Evolutionary conservation across 129 eudicot genomes (phyloP).

Genomic region (Flaveria sonorensis): DNA sequence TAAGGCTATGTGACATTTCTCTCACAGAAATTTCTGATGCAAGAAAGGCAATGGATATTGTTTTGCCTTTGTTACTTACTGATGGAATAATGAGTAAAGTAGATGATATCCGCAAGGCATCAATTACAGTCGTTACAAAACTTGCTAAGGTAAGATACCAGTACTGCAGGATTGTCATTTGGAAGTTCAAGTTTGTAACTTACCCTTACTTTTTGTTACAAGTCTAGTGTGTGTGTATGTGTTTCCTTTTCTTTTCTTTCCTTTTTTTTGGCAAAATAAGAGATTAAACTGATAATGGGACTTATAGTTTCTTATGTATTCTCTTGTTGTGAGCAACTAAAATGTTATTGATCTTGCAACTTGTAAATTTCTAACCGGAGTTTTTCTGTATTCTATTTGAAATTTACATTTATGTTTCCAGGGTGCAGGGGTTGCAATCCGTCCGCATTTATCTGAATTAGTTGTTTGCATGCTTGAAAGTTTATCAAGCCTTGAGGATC

Average conservation of each 20-base stretch:
- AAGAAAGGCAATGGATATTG: constrained; percentile 73
- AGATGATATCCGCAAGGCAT: constrained; percentile 86
- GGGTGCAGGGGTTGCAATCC: constrained; percentile 94
- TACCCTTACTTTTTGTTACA: not conserved
- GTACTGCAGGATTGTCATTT: constrained; percentile 1
- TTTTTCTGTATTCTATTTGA: constrained; percentile 10
- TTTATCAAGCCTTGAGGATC: constrained; percentile 97
- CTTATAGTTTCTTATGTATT: not conserved
- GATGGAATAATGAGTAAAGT: constrained; percentile 99
- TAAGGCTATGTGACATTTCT: constrained; percentile 88
- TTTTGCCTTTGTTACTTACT: constrained; percentile 80
- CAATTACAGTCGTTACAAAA: constrained; percentile 82
- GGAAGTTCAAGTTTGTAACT: constrained; percentile 12
- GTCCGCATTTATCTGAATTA: constrained; percentile 86
- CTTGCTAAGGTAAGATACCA: constrained; percentile 71
- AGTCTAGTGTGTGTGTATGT: not conserved
- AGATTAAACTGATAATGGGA: not conserved
- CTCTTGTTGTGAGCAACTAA: constrained; percentile 1
- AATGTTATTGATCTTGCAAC: constrained; percentile 11
- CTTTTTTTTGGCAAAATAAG: not conserved
- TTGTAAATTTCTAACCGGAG: not conserved
- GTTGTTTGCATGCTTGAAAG: constrained; percentile 98
- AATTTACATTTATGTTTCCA: constrained; percentile 35
- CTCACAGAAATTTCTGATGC: constrained; percentile 78
- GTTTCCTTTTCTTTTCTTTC: not conserved